Evolutionary conservation across 2,329 filamentous ascomycete species (phyloP), one percentile per base, ranked within the genome.

Genomic region (Aspergillus calidoustus): DNA sequence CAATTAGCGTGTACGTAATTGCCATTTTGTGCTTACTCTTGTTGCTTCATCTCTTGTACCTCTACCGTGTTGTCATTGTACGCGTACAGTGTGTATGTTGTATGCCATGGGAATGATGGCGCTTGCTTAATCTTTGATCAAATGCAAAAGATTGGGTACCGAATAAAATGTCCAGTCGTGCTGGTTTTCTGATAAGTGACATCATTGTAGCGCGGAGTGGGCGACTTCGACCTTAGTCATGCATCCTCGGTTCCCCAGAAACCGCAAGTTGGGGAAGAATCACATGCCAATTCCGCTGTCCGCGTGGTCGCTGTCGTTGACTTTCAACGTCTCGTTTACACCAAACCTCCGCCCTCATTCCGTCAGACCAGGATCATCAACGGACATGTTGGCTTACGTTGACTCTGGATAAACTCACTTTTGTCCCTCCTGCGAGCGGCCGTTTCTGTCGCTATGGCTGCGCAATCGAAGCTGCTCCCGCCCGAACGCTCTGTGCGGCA

Each of bases 391-490:
- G 48, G 55, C 64, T 57, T 58, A 62, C 53, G 62, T 67, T 46
- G 65, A 69, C 52, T 64, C 65, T 64, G 68, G 66, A 52, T 68
- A 69, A 66, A 47, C 25, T 52, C 51, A 28, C 25, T 63, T 51
- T 46, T 55, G 31, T 60, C 51, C 55, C 53, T 56, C 53, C 44
- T 53, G 44, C 51, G 58, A 60, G 59, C 54, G 23, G 48, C 60
- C 61, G 22, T 46, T 48, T 60, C 60, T 60, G 60, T 67, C 68
- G 67, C 63, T 62, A 94, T 94, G 91, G 90, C 89, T 63, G 87
- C 81, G 61, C 89, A 90, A 74, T 94, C 92, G 55, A 94, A 93
- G 75, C 80, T 92, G 64, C 80, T 84, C 52, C 81, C 88, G 44
- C 80, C 84, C 64, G 87, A 91, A 68, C 86, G 86, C 68, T 89